Base-by-base conservation (phyloP, 768 basidiomycete species). In the Auriscalpium vulgare region DNA sequence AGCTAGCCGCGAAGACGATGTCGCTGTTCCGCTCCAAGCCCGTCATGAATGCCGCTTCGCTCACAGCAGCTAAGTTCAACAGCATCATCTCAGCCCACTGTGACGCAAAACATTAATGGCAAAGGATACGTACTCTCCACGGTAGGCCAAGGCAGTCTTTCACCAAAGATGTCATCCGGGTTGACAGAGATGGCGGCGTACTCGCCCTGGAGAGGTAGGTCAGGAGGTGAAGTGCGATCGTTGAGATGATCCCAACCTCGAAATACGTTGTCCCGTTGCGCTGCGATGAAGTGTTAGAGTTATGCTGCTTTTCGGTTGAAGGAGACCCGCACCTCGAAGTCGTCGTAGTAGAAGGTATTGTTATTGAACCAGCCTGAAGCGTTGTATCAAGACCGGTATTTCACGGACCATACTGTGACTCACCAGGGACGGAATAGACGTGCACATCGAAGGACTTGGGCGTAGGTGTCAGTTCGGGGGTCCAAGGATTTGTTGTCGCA, bases 11-110 rank as follows among this genome's bases (percentile, higher is more conserved):
- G 61, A 86, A 86, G 6, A 84, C 81, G 63, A 78, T 78, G 65
- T 85, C 82, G 3, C 75, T 74, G 57, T 83, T 83, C 35, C 76
- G 66, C 65, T 87, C 84, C 7, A 85, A 62, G 3, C 85, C 84
- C 1, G 80, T 85, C 84, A 85, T 85, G 63, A 79, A 87, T 1
- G 81, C 81, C 1, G 84, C 85, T 63, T 86, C 85, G 16, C 76
- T 78, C 2, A 75, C 68, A 40, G 81, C 68, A 56, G 77, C 81
- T 81, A 29, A 7, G 4, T 29, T 4, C 29, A 29, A 29, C 29
- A n/a, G n/a, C n/a, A n/a, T n/a, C n/a, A 29, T 29, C 4, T 29
- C 29, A 29, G 29, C 29, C 29, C 29, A 2, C 4, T 29, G 29
- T 7, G 29, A 29, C 29, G 4, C 5, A 29, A 5, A 29, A 29